These are phyloP conservation scores for Fagopyrum homotropicum DNA, from an alignment of 148 eudicot species.

Conservation along the genomic window DNA sequence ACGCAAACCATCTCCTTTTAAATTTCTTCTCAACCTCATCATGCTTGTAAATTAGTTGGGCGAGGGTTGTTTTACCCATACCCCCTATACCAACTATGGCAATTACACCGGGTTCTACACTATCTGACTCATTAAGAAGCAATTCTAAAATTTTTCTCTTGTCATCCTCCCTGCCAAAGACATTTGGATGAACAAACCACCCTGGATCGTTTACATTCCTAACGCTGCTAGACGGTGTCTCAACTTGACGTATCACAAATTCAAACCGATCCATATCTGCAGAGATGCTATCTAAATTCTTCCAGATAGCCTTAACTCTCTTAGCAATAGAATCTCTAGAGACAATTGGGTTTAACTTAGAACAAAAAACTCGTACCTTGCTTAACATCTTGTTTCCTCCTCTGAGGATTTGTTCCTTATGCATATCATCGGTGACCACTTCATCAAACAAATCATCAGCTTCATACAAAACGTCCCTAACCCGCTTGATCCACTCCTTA, in stretches of 20 bases:
- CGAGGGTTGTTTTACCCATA: neutral
- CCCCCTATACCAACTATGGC: neutral
- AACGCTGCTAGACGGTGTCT: neutral
- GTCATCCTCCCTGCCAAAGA: neutral
- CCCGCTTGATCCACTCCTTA: conserved; percentile 13
- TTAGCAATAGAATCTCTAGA: neutral
- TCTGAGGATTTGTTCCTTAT: neutral
- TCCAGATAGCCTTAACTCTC: neutral
- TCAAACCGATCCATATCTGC: neutral
- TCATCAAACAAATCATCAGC: neutral
- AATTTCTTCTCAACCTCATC: neutral
- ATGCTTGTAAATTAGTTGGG: neutral
- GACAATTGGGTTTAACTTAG: neutral
- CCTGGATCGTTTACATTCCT: neutral
- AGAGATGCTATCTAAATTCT: neutral
- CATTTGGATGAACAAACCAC: neutral
- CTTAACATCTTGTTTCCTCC: neutral
- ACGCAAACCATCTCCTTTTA: neutral
- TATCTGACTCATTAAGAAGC: neutral
- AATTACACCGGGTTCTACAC: neutral
- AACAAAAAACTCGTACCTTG: neutral
- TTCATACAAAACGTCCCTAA: neutral
- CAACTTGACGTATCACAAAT: neutral
- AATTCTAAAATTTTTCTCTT: neutral
- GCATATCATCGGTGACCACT: neutral